A percentile compares a stretch with the other conserved stretches of the same genome.
Conservation (phyloP, 208 protist species). For the Trichomonas tenax region DNA sequence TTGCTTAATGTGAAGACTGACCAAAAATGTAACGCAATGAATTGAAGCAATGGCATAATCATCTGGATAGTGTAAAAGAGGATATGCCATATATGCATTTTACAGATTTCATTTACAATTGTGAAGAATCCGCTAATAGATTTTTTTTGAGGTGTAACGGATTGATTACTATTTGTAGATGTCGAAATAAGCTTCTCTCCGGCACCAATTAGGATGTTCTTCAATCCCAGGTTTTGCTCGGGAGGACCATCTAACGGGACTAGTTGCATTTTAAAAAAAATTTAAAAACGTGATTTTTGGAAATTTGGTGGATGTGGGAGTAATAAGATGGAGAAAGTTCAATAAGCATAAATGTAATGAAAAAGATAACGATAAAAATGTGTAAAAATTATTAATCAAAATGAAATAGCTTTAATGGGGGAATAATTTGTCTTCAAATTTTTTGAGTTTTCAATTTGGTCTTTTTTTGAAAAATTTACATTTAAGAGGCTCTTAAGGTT, state of each 20-base stretch:
- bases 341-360: no score
- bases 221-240: not conserved
- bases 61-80: not conserved
- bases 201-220: not conserved
- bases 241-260: not conserved
- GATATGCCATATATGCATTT: not conserved
- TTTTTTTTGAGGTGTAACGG: not conserved
- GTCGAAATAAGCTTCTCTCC: not conserved
- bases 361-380: no score
- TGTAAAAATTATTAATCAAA: no score
- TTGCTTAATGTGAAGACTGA: not conserved
- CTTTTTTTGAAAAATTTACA: no score
- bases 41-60: not conserved
- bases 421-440: no score
- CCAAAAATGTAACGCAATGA: not conserved
- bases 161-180: not conserved
- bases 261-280: not conserved
- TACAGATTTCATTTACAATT: not conserved
- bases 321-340: no score
- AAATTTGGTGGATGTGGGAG: no score
- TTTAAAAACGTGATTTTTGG: no score
- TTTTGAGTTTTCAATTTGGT: no score
- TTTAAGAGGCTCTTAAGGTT: no score
- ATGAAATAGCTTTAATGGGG: no score
- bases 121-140: not conserved